Evolutionary conservation across 345 rosid genomes (phyloP).

Genomic region (Geranium rotundifolium): DNA sequence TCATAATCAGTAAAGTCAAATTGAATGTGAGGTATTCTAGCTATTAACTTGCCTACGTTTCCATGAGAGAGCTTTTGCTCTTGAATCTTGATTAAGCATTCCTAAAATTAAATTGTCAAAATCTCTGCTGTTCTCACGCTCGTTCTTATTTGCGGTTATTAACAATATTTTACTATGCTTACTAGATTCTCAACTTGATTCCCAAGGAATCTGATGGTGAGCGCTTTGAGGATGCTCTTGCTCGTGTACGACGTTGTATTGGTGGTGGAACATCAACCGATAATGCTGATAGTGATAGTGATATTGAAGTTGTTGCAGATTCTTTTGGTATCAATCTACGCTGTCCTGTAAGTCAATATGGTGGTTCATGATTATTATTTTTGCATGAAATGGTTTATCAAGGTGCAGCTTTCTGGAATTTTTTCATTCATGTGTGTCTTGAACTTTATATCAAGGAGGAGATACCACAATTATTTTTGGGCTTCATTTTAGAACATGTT

Average conservation of each 20-base stretch:
- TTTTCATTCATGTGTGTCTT: not conserved
- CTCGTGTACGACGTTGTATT: slow-evolving; percentile 83
- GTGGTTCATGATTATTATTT: not conserved
- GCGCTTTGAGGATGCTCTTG: slow-evolving; percentile 69
- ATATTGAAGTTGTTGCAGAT: slow-evolving; percentile 95
- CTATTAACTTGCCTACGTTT: no score
- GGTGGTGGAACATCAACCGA: slow-evolving; percentile 81
- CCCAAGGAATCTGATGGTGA: slow-evolving; percentile 86
- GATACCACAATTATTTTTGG: no score
- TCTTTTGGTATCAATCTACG: slow-evolving; percentile 68
- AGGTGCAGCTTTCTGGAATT: not conserved
- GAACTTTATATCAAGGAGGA: no score
- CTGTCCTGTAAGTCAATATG: slow-evolving; percentile 68
- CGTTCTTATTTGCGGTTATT: not conserved
- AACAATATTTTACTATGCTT: slow-evolving; percentile 7
- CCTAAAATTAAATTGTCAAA: no score
- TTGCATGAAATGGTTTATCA: not conserved
- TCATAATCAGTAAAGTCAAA: no score
- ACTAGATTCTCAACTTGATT: slow-evolving; percentile 66
- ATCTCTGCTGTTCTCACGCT: not conserved
- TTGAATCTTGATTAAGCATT: no score
- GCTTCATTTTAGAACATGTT: no score
- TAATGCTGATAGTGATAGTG: slow-evolving; percentile 90
- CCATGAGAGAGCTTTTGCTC: no score
- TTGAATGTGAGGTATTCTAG: no score